These are phyloP conservation scores for Sequoiadendron giganteum DNA, from an alignment of 75 land plant genomes.

Conservation along the genomic window DNA sequence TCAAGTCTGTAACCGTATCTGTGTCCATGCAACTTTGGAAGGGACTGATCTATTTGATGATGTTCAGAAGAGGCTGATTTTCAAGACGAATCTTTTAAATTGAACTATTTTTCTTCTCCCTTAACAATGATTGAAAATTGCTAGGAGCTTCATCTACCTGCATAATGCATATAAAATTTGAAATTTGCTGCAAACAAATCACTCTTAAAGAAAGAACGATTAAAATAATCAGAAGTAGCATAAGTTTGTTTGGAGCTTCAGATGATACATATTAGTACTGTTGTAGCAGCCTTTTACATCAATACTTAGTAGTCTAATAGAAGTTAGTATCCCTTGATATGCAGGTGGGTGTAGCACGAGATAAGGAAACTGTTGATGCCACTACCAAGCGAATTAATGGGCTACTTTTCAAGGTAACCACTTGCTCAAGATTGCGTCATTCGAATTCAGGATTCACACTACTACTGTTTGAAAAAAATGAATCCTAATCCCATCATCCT, in stretches of 20 bases:
- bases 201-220: neutral
- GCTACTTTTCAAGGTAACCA: constrained; percentile 70
- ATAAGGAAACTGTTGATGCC: constrained; percentile 66
- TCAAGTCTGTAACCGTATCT: no score
- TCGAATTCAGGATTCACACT: neutral
- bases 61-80: neutral
- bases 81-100: neutral
- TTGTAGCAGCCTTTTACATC: neutral
- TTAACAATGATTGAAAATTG: neutral
- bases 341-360: constrained; percentile 85
- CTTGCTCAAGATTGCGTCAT: neutral
- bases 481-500: neutral
- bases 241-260: neutral
- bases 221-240: neutral
- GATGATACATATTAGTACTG: neutral
- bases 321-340: neutral
- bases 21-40: no score
- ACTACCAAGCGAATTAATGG: constrained; percentile 75
- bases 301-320: neutral
- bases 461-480: neutral
- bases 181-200: no score
- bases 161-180: no score
- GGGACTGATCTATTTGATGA: neutral
- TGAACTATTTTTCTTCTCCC: neutral
- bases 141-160: no score